These are phyloP conservation scores for Asterophora lycoperdoides DNA, from an alignment of 768 basidiomycete genomes.

Conservation along the genomic window DNA sequence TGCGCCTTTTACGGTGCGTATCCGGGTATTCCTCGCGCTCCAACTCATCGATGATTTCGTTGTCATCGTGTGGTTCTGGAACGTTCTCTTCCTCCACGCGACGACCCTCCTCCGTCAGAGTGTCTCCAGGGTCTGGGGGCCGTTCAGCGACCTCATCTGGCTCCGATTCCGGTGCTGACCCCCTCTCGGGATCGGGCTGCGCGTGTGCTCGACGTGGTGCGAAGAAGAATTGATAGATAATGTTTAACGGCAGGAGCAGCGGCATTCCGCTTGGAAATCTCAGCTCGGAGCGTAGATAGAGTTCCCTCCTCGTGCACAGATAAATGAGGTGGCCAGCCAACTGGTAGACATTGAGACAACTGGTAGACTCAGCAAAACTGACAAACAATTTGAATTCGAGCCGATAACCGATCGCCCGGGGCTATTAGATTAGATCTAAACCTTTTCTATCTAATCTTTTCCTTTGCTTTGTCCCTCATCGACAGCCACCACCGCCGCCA, in stretches of 20 bases:
- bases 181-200: conserved; percentile 16
- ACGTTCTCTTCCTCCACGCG: background rate
- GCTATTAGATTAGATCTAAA: background rate
- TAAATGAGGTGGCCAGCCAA: background rate
- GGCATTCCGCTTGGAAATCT: background rate
- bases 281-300: too few relatives aligned
- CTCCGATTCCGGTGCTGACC: conserved; percentile 1
- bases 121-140: background rate
- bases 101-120: background rate
- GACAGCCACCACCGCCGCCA: background rate
- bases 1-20: background rate
- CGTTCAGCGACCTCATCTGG: background rate
- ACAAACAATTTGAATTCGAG: too few relatives aligned
- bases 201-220: conserved; percentile 5
- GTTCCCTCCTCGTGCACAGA: too few relatives aligned
- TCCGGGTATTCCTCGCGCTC: conserved; percentile 13
- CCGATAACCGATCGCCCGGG: background rate
- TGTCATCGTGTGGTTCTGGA: background rate
- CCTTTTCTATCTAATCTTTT: background rate
- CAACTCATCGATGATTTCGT: conserved; percentile 15
- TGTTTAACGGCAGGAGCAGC: conserved; percentile 7
- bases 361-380: too few relatives aligned
- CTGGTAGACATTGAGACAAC: background rate
- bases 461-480: too few relatives aligned
- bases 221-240: conserved; percentile 15